These are phyloP conservation scores for Ramaria rubella DNA, from an alignment of 768 basidiomycete species.

Conservation along the genomic window DNA sequence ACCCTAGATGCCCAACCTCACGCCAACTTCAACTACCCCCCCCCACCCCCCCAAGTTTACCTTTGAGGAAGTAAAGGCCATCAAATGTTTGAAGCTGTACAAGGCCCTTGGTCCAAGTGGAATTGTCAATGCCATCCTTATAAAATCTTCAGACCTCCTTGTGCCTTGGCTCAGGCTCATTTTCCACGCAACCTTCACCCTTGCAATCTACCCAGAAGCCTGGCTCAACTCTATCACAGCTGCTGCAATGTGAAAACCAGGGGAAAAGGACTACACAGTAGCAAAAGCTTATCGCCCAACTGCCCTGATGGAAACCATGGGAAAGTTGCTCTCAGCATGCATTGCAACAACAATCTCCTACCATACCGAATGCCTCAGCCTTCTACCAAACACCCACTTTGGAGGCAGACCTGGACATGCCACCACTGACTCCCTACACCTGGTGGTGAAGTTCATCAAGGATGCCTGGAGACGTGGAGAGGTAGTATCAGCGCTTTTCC, in stretches of 20 bases:
- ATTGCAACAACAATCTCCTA: not conserved
- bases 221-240: not conserved
- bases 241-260: too few relatives aligned
- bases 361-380: not conserved
- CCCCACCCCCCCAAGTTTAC: slow-evolving; percentile 21
- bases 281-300: slow-evolving; percentile 46
- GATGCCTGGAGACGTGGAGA: slow-evolving; percentile 24
- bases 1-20: too few relatives aligned
- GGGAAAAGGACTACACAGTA: slow-evolving; percentile 21
- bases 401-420: slow-evolving; percentile 24
- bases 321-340: not conserved
- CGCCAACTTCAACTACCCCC: too few relatives aligned
- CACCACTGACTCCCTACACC: slow-evolving; percentile 25
- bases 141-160: not conserved
- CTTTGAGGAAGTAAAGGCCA: slow-evolving; percentile 18
- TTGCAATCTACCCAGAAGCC: slow-evolving; percentile 14
- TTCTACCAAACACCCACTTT: slow-evolving; percentile 24
- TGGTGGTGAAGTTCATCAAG: slow-evolving; percentile 29
- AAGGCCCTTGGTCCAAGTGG: slow-evolving; percentile 19
- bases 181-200: not conserved
- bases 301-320: not conserved
- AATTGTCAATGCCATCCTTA: not conserved
- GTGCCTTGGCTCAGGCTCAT: not conserved
- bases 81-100: slow-evolving; percentile 20
- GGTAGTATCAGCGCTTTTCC: slow-evolving; percentile 21